These are phyloP conservation scores for Pseudoscleropodium purum DNA, from an alignment of 225 moss, liverwort and hornwort species.

Conservation along the genomic window DNA sequence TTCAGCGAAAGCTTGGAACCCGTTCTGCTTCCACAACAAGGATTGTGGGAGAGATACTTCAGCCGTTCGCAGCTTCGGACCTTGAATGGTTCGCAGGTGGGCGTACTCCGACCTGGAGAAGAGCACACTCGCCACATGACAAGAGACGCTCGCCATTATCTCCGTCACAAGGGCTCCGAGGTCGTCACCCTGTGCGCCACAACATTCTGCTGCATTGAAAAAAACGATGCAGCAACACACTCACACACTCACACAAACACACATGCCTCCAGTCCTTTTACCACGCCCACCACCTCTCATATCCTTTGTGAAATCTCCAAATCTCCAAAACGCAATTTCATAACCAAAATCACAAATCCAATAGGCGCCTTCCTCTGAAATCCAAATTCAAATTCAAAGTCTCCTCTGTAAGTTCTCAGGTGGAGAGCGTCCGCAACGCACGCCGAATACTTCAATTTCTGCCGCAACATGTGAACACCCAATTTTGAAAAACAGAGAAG, in stretches of 20 bases:
- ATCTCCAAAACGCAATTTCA: not conserved
- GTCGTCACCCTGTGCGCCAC: not conserved
- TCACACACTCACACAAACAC: not conserved
- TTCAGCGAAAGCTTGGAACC: not conserved
- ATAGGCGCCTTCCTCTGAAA: not conserved
- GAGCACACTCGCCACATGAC: not conserved
- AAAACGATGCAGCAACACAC: not conserved
- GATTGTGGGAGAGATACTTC: not conserved
- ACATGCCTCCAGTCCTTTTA: not conserved
- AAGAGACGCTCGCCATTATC: conserved; percentile 1
- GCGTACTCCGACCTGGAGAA: not conserved
- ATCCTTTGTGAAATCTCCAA: not conserved
- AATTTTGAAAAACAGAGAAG: not conserved
- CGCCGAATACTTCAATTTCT: not conserved
- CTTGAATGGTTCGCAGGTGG: not conserved
- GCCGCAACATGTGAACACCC: not conserved
- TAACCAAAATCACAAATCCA: not conserved
- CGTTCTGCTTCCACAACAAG: not conserved
- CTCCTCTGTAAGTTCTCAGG: not conserved
- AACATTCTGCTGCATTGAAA: not conserved
- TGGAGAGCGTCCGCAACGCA: not conserved
- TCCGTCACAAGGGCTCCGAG: not conserved
- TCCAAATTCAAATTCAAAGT: not conserved
- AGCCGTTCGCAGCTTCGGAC: not conserved
- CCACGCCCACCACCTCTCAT: not conserved